Evolutionary conservation across 1,139 yeast genomes (phyloP), one percentile per base, ranked within the genome.

Genomic region (Eremothecium gossypii): DNA sequence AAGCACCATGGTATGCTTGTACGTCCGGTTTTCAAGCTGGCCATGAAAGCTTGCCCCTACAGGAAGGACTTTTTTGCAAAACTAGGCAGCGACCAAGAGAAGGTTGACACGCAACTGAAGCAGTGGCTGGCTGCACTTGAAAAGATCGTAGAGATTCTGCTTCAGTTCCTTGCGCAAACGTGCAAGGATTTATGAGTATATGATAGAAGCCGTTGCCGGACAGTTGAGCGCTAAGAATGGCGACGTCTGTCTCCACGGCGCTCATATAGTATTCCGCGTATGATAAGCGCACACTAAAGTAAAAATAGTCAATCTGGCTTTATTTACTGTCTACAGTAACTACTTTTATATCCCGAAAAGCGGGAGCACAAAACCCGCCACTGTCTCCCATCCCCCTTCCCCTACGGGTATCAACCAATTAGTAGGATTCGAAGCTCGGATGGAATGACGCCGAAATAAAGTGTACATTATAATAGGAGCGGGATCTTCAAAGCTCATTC

Each of bases 31-130:
- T 87, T 86, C 74, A 84, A 83, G 71, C 73, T 87, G 60, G 96
- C 96, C 44, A 86, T 86, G 96, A 84, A 84, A 65, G 94, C 95
- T 1, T 85, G 95, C 65, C 96, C 96, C 28, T 86, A 84, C 67
- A 77, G 96, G 68, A 79, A 78, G 63, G 95, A 79, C 58, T 84
- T 86, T 58, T 86, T 85, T 58, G 79, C 64, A 46, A 86, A 85
- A 68, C 73, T 86, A 53, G 95, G 95, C 41, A 63, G 58, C 20
- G 84, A 79, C 60, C 81, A 77, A 61, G 77, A 67, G 30, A 76
- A 73, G 60, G 95, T 87, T 23, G 55, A 64, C 40, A 69, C 65
- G 49, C 89, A 85, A 65, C 71, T 86, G 57, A 67, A 64, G 45
- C 76, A 58, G 30, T 86, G 96, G 96, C 72, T 87, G 51, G 70